These are phyloP conservation scores for Eucalyptus erythrocorys DNA, from an alignment of 345 rosid species.

Conservation along the genomic window DNA sequence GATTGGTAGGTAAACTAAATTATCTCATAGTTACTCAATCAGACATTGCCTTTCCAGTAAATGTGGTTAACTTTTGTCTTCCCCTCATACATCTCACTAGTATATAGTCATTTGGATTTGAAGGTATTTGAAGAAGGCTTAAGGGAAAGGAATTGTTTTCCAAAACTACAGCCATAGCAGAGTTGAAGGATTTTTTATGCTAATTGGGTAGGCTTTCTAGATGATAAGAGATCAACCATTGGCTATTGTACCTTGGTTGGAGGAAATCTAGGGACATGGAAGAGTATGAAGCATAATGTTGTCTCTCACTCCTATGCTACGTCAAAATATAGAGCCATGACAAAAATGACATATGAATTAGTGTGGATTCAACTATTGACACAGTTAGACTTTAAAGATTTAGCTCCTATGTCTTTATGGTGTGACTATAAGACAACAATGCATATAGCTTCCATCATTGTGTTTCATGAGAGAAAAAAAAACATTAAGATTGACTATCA, in stretches of 20 bases:
- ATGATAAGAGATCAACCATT: neutral
- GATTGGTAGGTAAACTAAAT: neutral
- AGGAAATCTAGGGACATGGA: neutral
- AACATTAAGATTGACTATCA: neutral
- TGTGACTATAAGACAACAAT: no score
- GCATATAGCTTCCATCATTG: no score
- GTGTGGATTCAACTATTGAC: neutral
- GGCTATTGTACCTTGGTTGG: accelerated
- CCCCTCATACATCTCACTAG: neutral
- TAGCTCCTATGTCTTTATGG: neutral
- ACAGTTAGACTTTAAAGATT: neutral
- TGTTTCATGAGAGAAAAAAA: neutral
- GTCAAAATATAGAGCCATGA: neutral
- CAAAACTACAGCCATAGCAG: neutral
- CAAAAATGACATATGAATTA: neutral
- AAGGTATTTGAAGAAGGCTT: neutral
- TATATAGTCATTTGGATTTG: neutral
- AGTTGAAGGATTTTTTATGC: no score
- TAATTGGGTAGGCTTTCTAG: neutral
- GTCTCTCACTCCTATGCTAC: neutral
- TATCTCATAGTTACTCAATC: no score
- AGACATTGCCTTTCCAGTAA: neutral
- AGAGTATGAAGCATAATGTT: neutral
- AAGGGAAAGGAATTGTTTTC: neutral
- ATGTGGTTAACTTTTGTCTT: neutral